Base-by-base conservation (phyloP, 768 basidiomycete species). In the Trametopsis cervina region DNA sequence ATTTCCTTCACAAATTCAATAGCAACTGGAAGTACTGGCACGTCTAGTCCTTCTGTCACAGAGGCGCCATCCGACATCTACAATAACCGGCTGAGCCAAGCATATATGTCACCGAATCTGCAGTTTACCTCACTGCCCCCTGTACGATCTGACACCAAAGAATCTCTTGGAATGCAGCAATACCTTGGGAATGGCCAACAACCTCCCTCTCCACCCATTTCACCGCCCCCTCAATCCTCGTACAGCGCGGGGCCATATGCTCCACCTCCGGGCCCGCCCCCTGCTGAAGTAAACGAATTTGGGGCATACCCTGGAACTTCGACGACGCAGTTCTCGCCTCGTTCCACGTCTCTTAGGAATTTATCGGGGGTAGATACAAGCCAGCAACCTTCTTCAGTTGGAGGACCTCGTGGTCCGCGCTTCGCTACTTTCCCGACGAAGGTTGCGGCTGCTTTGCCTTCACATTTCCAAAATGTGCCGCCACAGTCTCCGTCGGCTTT, bases 391-490 rank as follows among this genome's bases (percentile, higher is more conserved):
- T 2, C 42, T 2, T 21, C 45, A 3, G 24, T 39, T 4, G 17
- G 7, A 25, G 45, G 46, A n/a, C 44, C 56, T 2, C 54, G 56
- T 9, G 74, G 74, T 1, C 75, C 74, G 0, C 72, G 79, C 13
- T 87, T 85, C 56, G 80, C 81, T 21, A 88, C 86, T 1, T 78
- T 86, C 64, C 85, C 83, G 0, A 72, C 75, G 15, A 73, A 77
- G 50, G 17, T 17, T 13, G 21, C 25, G 12, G 7, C 11, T 17
- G 61, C 63, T 5, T 47, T 56, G 61, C 57, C 62, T 1, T 57
- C 57, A 13, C 59, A 53, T 21, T 53, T 61, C 4, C 46, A 40
- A 18, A 43, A 12, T 4, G 50, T 26, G 21, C 36, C 10, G 26
- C 23, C 44, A 40, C 51, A 42, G 22, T 47, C 47, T 10, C 48